Conservation (phyloP, 495 filamentous ascomycete species). For the Tuber umbilicatum region DNA sequence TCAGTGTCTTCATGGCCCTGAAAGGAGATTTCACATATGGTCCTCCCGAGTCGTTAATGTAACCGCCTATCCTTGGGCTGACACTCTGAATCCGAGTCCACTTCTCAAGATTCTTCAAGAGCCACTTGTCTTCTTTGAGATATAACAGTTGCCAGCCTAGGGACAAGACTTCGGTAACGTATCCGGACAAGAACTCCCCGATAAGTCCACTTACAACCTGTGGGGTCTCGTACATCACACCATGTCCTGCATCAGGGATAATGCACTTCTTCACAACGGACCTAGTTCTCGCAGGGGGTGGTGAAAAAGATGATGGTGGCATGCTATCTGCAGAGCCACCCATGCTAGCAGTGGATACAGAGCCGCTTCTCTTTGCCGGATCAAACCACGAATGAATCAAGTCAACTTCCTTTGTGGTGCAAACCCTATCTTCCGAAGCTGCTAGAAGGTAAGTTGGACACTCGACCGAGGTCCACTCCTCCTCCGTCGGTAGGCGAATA, state of each 20-base stretch:
- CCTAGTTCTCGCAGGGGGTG: constrained; percentile 23
- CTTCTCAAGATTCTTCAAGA: constrained; percentile 91
- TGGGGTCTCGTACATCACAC: constrained; percentile 70
- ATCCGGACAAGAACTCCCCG: constrained; percentile 66
- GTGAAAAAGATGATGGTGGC: constrained; percentile 21
- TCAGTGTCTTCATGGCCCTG: constrained; percentile 63
- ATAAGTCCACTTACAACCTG: constrained; percentile 74
- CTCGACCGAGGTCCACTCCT: constrained; percentile 66
- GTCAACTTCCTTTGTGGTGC: constrained; percentile 61
- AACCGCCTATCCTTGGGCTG: constrained; percentile 63
- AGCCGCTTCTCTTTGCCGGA: constrained; percentile 22
- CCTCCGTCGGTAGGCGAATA: constrained; percentile 52
- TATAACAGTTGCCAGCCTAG: constrained; percentile 86
- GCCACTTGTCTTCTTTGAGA: constrained; percentile 89
- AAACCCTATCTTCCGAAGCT: constrained; percentile 69
- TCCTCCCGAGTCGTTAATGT: constrained; percentile 37
- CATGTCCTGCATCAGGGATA: constrained; percentile 74
- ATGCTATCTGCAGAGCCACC: constrained; percentile 18
- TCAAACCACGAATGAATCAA: constrained; percentile 60
- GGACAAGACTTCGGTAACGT: constrained; percentile 69
- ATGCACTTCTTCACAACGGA: constrained; percentile 61
- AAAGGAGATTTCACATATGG: constrained; percentile 44
- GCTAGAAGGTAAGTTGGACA: constrained; percentile 71
- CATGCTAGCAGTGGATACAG: constrained; percentile 32
- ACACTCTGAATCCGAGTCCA: constrained; percentile 76